A percentile compares a stretch with the other conserved stretches of the same genome.
Evolutionary conservation across 1,284 basidiomycete species (phyloP).

Genomic region (Porogramme epimiltina): DNA sequence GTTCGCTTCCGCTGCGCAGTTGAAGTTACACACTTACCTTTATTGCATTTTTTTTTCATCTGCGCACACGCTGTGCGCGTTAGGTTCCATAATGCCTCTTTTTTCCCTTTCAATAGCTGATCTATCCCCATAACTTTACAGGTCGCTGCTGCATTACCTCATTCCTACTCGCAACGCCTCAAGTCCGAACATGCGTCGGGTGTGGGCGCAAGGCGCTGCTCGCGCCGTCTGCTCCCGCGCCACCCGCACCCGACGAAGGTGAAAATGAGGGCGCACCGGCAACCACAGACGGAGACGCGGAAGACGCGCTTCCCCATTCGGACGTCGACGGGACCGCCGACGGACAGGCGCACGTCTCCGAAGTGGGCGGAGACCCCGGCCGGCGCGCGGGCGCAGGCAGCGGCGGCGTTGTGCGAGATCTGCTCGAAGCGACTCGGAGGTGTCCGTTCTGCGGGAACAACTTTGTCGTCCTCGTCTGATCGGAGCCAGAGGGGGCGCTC

Average conservation of each 20-base stretch:
- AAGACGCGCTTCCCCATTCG: background rate
- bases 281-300: background rate
- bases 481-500: constrained; percentile 4
- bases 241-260: background rate
- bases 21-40: too few species aligned
- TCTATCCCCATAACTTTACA: too few species aligned
- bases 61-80: too few species aligned
- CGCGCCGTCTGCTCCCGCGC: constrained; percentile 38
- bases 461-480: constrained; percentile 51
- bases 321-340: background rate
- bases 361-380: too few species aligned
- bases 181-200: constrained; percentile 69
- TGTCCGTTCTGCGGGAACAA: constrained; percentile 72
- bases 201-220: constrained; percentile 73
- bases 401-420: constrained; percentile 65
- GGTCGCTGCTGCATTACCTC: constrained; percentile 74
- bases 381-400: constrained; percentile 38
- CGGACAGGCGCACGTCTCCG: too few species aligned
- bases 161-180: constrained; percentile 66
- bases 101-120: too few species aligned
- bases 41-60: too few species aligned
- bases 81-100: too few species aligned
- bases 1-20: too few species aligned
- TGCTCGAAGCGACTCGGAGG: constrained; percentile 61
- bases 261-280: background rate